Evolutionary conservation across 768 basidiomycete species (phyloP).

Genomic region (Panus rudis): DNA sequence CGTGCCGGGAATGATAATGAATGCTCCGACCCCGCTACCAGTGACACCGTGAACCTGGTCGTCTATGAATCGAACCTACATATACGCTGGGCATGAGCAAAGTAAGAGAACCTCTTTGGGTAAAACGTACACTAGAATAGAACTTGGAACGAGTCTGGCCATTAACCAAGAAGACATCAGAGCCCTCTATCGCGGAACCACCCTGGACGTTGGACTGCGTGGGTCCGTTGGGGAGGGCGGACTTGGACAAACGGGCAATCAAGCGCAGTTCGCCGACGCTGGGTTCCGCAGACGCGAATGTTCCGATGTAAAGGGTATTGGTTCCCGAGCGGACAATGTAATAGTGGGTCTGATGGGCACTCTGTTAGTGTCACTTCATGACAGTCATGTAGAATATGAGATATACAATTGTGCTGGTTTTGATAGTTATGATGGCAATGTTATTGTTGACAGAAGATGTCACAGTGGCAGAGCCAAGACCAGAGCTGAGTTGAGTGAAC

Average conservation of each 20-base stretch:
- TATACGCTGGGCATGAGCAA: constrained; percentile 3
- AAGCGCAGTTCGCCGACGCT: constrained; percentile 40
- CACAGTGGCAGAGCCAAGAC: constrained; percentile 37
- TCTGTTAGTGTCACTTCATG: not conserved
- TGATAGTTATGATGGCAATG: constrained; percentile 36
- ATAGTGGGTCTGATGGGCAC: constrained; percentile 33
- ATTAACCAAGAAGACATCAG: constrained; percentile 37
- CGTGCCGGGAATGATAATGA: constrained; percentile 37
- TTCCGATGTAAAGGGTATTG: constrained; percentile 41
- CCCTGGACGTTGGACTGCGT: constrained; percentile 33
- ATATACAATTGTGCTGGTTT: constrained; percentile 35
- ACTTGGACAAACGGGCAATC: constrained; percentile 39
- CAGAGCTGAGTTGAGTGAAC: constrained; percentile 41
- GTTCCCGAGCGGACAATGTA: constrained; percentile 37
- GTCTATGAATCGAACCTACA: constrained; percentile 36
- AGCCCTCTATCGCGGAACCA: constrained; percentile 39
- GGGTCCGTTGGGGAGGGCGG: constrained; percentile 34
- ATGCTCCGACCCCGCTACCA: constrained; percentile 38
- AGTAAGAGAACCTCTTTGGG: not conserved
- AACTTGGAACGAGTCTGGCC: constrained; percentile 45
- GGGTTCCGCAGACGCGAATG: constrained; percentile 40
- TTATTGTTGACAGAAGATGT: constrained; percentile 33
- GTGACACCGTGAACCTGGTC: constrained; percentile 46
- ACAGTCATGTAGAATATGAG: not conserved
- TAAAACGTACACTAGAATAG: constrained; percentile 33